phyloP scores from a whole-genome alignment of 2,329 filamentous ascomycete genomes.

The Botrytis aclada region DNA sequence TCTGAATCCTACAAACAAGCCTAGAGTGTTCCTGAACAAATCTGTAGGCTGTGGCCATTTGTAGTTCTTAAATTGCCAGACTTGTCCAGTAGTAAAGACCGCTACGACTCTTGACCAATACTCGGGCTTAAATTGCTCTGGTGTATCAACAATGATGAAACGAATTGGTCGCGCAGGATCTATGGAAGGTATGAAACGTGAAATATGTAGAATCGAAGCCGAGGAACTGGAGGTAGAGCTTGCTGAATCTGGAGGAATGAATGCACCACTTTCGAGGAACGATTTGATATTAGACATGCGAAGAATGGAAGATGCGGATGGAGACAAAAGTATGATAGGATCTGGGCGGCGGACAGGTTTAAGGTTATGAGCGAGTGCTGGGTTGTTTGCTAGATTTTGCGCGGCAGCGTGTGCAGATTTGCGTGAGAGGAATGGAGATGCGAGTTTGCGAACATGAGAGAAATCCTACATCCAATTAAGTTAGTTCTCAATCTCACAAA shows the following conservation, averaged over 20 bases:
- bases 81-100: slow-evolving; percentile 95
- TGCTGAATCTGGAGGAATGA: slow-evolving; percentile 68
- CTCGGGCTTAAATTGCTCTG: slow-evolving; percentile 94
- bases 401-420: slow-evolving; percentile 46
- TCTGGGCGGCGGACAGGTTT: slow-evolving; percentile 57
- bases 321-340: slow-evolving; percentile 95
- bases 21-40: slow-evolving; percentile 83
- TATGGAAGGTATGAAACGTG: slow-evolving; percentile 69
- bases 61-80: slow-evolving; percentile 98
- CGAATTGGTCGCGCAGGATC: slow-evolving; percentile 72
- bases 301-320: slow-evolving; percentile 89
- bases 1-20: slow-evolving; percentile 88
- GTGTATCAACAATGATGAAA: slow-evolving; percentile 92
- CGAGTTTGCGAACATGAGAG: slow-evolving; percentile 84
- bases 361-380: slow-evolving; percentile 53
- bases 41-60: slow-evolving; percentile 90
- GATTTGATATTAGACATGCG: slow-evolving; percentile 94
- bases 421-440: slow-evolving; percentile 69
- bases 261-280: slow-evolving; percentile 84
- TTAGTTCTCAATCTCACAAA: not conserved
- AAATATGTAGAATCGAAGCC: slow-evolving; percentile 81
- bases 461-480: slow-evolving; percentile 67
- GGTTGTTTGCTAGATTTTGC: slow-evolving; percentile 41
- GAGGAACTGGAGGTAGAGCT: slow-evolving; percentile 59
- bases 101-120: slow-evolving; percentile 96